Conservation (phyloP, 345 rosid genomes). For the Dipteronia sinensis region DNA sequence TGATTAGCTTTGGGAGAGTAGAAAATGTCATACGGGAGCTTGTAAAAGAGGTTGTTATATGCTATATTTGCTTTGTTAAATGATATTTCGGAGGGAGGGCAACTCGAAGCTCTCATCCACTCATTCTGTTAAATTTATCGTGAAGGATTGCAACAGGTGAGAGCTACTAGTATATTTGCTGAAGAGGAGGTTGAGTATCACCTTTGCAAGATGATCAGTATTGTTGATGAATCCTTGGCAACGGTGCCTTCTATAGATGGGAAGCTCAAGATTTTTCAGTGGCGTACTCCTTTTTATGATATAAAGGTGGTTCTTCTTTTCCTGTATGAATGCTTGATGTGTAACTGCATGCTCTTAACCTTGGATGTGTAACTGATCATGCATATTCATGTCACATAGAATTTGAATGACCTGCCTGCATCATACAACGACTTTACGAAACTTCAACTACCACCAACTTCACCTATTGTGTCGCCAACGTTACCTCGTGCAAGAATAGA, state of each 20-base stretch:
- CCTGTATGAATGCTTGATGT: not conserved
- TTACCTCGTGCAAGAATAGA: constrained; percentile 40
- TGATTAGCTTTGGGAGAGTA: constrained; percentile 72
- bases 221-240: constrained; percentile 43
- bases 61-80: not conserved
- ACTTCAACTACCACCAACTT: constrained; percentile 41
- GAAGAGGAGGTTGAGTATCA: constrained; percentile 84
- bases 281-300: constrained; percentile 80
- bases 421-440: constrained; percentile 64
- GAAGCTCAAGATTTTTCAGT: constrained; percentile 34
- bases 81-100: constrained; percentile 13
- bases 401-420: constrained; percentile 53
- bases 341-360: constrained; percentile 7
- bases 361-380: constrained; percentile 8
- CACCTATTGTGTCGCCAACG: constrained; percentile 41
- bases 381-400: constrained; percentile 34
- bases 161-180: constrained; percentile 54
- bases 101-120: constrained; percentile 3
- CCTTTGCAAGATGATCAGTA: constrained; percentile 38
- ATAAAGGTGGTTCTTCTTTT: constrained; percentile 44
- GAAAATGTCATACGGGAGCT: constrained; percentile 63
- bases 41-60: constrained; percentile 55
- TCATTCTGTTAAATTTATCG: constrained; percentile 13
- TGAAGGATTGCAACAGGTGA: constrained; percentile 53
- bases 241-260: constrained; percentile 30